Evolutionary conservation across 2,329 filamentous ascomycete species (phyloP).

Genomic region (Diaporthe ilicicola): DNA sequence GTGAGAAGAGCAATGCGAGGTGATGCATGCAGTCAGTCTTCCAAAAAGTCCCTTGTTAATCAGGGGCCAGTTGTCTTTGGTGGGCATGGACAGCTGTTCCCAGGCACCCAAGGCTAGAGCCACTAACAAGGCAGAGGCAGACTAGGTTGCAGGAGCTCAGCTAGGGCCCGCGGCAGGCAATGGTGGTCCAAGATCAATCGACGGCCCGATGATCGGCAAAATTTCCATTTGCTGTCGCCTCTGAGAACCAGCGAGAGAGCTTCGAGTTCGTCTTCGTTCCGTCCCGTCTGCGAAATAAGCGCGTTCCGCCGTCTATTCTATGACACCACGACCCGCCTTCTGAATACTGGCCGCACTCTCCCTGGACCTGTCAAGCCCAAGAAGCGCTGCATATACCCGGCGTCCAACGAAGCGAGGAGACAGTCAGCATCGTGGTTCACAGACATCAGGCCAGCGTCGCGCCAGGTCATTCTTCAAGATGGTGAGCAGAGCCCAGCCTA

Average conservation of each 20-base stretch:
- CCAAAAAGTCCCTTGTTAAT: constrained; percentile 12
- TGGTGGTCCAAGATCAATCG: not conserved
- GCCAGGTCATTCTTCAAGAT: constrained; percentile 8
- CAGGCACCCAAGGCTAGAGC: not conserved
- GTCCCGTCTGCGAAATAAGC: constrained; percentile 23
- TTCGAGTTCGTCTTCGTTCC: constrained; percentile 14
- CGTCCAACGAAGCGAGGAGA: not conserved
- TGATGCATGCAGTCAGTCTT: constrained; percentile 18
- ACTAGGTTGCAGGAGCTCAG: not conserved
- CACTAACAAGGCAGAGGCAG: not conserved
- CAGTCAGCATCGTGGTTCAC: not conserved
- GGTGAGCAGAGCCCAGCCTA: not conserved
- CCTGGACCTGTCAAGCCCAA: not conserved
- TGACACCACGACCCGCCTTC: constrained; percentile 11
- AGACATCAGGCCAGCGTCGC: not conserved
- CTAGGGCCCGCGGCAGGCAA: constrained; percentile 26
- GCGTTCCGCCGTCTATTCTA: not conserved
- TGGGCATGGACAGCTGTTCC: constrained; percentile 21
- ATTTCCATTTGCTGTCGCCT: constrained; percentile 30
- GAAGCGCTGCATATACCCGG: not conserved
- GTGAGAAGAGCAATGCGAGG: not conserved
- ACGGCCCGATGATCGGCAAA: constrained; percentile 33
- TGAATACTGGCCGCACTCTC: not conserved
- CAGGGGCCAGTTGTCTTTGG: constrained; percentile 33
- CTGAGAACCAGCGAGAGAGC: constrained; percentile 10